Percentiles rank a stretch among this genome's conserved stretches.
Conservation (phyloP, 2,329 filamentous ascomycete genomes). For the Colletotrichum somersetense region DNA sequence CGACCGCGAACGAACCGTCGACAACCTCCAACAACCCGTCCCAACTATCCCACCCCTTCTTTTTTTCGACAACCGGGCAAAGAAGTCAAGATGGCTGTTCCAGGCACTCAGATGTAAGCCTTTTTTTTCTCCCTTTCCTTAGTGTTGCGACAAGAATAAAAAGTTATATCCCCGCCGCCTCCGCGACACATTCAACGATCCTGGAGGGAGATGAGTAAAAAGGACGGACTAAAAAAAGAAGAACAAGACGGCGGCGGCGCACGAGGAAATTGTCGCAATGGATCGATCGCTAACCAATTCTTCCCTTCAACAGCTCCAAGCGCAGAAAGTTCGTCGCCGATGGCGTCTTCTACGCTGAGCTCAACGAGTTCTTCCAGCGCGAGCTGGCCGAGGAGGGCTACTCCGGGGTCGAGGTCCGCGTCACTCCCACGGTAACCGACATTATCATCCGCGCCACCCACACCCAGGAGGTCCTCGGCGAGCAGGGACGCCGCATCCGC, state of each 20-base stretch:
- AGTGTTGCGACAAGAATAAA: background rate
- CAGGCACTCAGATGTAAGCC: conserved; percentile 73
- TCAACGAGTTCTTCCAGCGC: conserved; percentile 99
- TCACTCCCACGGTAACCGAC: conserved; percentile 99
- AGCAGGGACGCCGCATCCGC: conserved; percentile 99
- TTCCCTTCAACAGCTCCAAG: conserved; percentile 75
- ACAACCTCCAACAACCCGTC: conserved; percentile 52
- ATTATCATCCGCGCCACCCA: conserved; percentile 99
- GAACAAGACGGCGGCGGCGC: background rate
- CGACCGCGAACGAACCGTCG: conserved; percentile 49
- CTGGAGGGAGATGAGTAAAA: background rate
- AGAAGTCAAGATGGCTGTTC: conserved; percentile 69
- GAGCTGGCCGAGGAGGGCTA: conserved; percentile 99
- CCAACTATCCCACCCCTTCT: conserved; percentile 44
- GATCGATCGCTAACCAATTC: conserved; percentile 33
- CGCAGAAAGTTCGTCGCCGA: conserved; percentile 95
- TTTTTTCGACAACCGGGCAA: conserved; percentile 44
- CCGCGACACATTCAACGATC: conserved; percentile 26
- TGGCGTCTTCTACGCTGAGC: conserved; percentile 99
- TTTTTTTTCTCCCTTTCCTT: conserved; percentile 43
- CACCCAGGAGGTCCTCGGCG: conserved; percentile 99
- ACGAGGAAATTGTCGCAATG: conserved; percentile 8
- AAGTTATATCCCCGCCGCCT: conserved; percentile 1
- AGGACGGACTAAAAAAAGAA: background rate
- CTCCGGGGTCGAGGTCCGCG: conserved; percentile 99